These are phyloP conservation scores for Lagenidium sp. DNA, from an alignment of 352 stramenopile genomes.

Conservation along the genomic window DNA sequence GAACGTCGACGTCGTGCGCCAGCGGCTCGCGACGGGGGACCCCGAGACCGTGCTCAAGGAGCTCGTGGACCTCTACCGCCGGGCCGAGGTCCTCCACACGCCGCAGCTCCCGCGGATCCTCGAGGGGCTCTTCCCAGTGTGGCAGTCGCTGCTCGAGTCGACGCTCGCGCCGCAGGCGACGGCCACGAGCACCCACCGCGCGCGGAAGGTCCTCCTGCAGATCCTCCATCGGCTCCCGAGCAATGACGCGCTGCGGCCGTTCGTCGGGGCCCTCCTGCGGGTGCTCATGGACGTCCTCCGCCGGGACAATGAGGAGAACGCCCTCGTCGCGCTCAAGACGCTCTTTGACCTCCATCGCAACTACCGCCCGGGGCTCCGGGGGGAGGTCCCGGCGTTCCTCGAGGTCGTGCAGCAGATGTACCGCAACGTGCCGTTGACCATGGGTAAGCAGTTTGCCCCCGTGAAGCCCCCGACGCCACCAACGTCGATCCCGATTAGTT, in stretches of 20 bases:
- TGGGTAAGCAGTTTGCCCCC: slow-evolving; percentile 80
- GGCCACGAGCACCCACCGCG: slow-evolving; percentile 75
- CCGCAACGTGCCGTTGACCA: slow-evolving; percentile 74
- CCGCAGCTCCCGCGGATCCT: slow-evolving; percentile 88
- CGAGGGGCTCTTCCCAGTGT: slow-evolving; percentile 87
- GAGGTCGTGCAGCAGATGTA: slow-evolving; percentile 88
- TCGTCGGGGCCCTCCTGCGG: slow-evolving; percentile 88
- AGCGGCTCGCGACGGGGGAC: slow-evolving; percentile 78
- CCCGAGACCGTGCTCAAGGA: slow-evolving; percentile 69
- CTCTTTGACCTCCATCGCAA: slow-evolving; percentile 98
- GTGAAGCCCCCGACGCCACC: slow-evolving; percentile 11
- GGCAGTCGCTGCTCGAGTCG: slow-evolving; percentile 74
- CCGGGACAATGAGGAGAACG: slow-evolving; percentile 97
- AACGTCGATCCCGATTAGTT: background rate
- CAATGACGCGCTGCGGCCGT: slow-evolving; percentile 92
- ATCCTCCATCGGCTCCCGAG: slow-evolving; percentile 93
- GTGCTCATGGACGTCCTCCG: slow-evolving; percentile 92
- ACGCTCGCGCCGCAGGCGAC: slow-evolving; percentile 67
- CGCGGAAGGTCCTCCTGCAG: slow-evolving; percentile 91
- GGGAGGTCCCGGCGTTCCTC: slow-evolving; percentile 87
- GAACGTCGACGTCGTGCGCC: slow-evolving; percentile 84
- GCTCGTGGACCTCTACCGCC: slow-evolving; percentile 81
- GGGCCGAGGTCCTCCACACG: slow-evolving; percentile 83
- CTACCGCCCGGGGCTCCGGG: slow-evolving; percentile 86
- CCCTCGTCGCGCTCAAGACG: slow-evolving; percentile 90